A percentile compares a stretch with the other conserved stretches of the same genome.
phyloP scores from a whole-genome alignment of 805 yeast genomes.

The Spathaspora girioi region DNA sequence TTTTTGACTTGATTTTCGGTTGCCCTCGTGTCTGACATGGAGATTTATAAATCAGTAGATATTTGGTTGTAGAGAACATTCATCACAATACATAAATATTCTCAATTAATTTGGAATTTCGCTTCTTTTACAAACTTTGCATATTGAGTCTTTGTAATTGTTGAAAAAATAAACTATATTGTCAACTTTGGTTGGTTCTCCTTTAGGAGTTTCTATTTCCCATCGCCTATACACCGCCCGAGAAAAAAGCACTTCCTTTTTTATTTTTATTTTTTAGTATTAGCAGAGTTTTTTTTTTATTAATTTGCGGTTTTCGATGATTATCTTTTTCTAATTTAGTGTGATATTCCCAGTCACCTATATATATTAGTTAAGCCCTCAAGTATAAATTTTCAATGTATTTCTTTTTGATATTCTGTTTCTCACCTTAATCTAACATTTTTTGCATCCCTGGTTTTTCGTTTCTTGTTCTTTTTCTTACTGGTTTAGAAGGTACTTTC shows the following conservation, averaged over 20 bases:
- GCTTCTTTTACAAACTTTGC: no score
- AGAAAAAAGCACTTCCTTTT: neutral
- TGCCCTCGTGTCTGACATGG: neutral
- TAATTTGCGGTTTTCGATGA: neutral
- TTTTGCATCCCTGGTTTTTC: neutral
- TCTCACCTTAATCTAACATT: neutral
- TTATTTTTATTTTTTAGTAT: neutral
- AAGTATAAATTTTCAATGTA: neutral
- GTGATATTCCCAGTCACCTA: neutral
- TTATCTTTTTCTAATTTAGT: neutral
- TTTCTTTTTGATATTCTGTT: neutral
- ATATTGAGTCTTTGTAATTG: neutral
- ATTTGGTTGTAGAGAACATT: no score
- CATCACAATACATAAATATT: no score
- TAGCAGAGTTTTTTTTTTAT: neutral
- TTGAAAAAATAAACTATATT: neutral
- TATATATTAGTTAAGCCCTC: neutral
- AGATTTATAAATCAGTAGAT: neutral
- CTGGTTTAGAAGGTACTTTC: neutral
- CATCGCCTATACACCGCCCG: neutral
- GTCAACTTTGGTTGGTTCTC: neutral
- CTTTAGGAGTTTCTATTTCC: neutral
- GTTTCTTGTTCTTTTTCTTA: neutral
- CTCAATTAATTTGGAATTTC: no score
- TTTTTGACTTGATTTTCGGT: neutral